Conservation (phyloP, 805 yeast genomes). For the Komagataella pastoris region DNA sequence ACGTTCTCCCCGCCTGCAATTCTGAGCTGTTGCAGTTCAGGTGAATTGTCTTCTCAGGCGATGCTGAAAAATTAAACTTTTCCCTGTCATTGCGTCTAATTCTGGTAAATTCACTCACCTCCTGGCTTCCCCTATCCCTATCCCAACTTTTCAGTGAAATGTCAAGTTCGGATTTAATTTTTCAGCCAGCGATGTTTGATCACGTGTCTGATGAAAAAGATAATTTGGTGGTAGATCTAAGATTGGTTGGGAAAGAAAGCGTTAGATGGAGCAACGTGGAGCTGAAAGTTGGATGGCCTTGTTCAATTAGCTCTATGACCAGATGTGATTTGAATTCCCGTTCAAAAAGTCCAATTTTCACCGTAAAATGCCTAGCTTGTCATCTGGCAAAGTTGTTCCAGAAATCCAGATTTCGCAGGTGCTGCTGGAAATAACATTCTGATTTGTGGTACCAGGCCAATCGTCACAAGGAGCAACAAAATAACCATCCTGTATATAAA, state of each 20-base stretch:
- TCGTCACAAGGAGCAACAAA: background rate
- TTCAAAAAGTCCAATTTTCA: background rate
- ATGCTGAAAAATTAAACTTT: background rate
- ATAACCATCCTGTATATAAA: background rate
- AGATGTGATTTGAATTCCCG: background rate
- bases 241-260: background rate
- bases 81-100: background rate
- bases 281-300: background rate
- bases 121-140: background rate
- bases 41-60: background rate
- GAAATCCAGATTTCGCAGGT: background rate
- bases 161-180: background rate
- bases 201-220: background rate
- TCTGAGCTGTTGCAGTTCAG: background rate
- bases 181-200: background rate
- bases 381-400: background rate
- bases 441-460: background rate
- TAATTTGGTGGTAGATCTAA: background rate
- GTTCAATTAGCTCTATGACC: background rate
- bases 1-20: too few relatives aligned
- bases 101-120: background rate
- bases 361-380: background rate
- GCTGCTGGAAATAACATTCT: background rate
- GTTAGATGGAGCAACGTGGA: background rate
- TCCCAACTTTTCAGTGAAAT: background rate